Base-by-base conservation (phyloP, 2,329 filamentous ascomycete species). In the Sporothrix protearum region DNA sequence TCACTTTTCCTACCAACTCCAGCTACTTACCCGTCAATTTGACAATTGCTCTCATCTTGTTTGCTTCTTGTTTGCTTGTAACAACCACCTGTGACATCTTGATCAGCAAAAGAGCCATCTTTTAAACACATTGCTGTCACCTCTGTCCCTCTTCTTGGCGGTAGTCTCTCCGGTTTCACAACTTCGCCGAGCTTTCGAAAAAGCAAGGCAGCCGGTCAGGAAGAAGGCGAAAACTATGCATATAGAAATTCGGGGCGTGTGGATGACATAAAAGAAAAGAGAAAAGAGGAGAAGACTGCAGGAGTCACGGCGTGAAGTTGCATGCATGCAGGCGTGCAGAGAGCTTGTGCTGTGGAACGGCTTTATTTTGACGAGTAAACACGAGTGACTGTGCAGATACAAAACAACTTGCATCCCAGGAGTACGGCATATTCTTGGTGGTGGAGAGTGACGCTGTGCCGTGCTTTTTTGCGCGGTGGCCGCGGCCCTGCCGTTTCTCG, bases 111-210 rank as follows among this genome's bases (percentile, higher is more conserved):
- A 5, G 10, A 39, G n/a, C 19, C n/a, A 42, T 42, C n/a, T 61
- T 39, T 39, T 33, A 7, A n/a, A 4, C 22, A n/a, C 5, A 16
- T 5, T 5, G 19, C 7, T 6, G 28, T 57, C 55, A 2, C 14
- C 55, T 36, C 16, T 36, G 14, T 28, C 7, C 14, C 55, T 36
- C 16, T 36, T 25, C 53, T 59, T 59, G 55, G 55, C 55, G 28
- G 36, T 33, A n/a, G 36, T 22, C 30, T 22, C 33, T 9, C 2
- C 5, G 19, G 59, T 64, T 45, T n/a, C 36, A 47, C 63, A 49
- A 49, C 63, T n/a, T 49, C 63, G 63, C 63, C 45, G 63, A 66
- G 63, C 42, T 6, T 33, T 49, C 16, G n/a, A n/a, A n/a, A 66
- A 66, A 66, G 49, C 63, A 33, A 49, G 63, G 61, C 22, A 64